Evolutionary conservation across 148 eudicot genomes (phyloP), one percentile per base, ranked within the genome.

Genomic region (Vaccinium vitisidaea): DNA sequence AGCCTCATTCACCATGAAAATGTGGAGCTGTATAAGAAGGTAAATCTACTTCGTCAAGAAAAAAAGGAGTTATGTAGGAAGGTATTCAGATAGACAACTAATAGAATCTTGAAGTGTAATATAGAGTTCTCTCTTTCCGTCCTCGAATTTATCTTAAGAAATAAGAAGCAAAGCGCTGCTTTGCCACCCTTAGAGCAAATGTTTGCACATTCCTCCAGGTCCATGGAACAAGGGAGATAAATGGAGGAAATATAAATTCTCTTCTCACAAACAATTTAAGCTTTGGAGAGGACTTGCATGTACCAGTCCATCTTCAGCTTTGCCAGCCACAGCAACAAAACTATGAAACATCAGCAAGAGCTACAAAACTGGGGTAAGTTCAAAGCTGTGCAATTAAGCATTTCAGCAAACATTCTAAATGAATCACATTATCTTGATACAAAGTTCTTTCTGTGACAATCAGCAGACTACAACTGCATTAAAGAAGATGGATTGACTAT

Each of bases 1-100:
- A 39, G 61, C 76, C 87, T 93, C 56, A 89, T 94, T 82, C 97
- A 94, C 75, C 92, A 92, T 80, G 94, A 95, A 87, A 95, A 95
- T 52, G 18, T 88, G 63, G 97, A 95, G 86, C 12, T 73, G n/a
- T 36, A 36, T 2, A 39, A 36, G n/a, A 73, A 73, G 77, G 50
- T 73, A 73, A 73, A 73, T 49, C 77, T 73, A 32, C 48, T 73
- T 73, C 77, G 13, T 76, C 79, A 49, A n/a, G 56, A 49, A 49
- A 76, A 76, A 4, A 76, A 8, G 50, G 90, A 90, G 71, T 78
- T 93, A 88, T 87, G 84, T 71, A 83, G 85, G 75, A 91, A 88
- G 91, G 92, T 90, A 91, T 77, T 39, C 8, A 65, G 58, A 78
- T 65, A 65, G 58, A 78, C 58, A 77, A 79, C 75, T 55, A 36